A percentile compares a stretch with the other conserved stretches of the same genome.
These are phyloP conservation scores for Chalciporus piperatoides DNA, from an alignment of 1,284 basidiomycete species.

Conservation along the genomic window DNA sequence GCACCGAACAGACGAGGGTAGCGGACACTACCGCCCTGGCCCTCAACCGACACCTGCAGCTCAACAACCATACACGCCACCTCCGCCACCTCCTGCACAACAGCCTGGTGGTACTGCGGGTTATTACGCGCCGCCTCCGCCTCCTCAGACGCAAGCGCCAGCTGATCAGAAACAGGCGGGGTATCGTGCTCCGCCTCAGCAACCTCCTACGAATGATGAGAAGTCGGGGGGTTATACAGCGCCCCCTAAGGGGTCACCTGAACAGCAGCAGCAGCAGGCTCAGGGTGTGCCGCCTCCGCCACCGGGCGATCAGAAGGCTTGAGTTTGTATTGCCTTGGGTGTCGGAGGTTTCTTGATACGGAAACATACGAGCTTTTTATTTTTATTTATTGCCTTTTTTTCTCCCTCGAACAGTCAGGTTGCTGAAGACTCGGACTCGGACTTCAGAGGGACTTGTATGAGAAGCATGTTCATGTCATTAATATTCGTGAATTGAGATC, in stretches of 20 bases:
- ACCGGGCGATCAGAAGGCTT: too few relatives aligned
- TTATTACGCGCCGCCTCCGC: not conserved
- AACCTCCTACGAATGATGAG: not conserved
- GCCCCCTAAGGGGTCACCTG: not conserved
- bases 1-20: conserved; percentile 16
- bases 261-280: too few relatives aligned
- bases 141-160: conserved; percentile 1
- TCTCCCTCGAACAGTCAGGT: too few relatives aligned
- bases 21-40: conserved; percentile 16
- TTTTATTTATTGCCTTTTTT: too few relatives aligned
- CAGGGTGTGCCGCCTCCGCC: too few relatives aligned
- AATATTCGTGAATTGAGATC: too few relatives aligned
- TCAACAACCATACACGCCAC: not conserved
- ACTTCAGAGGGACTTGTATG: too few relatives aligned
- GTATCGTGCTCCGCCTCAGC: not conserved
- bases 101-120: not conserved
- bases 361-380: too few relatives aligned
- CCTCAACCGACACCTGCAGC: not conserved
- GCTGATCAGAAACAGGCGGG: conserved; percentile 11
- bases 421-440: too few relatives aligned
- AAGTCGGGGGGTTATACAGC: not conserved
- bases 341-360: too few relatives aligned
- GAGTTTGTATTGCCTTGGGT: too few relatives aligned
- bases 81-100: conserved; percentile 1
- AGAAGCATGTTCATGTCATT: too few relatives aligned